phyloP scores from a whole-genome alignment of 176 grass and related monocot species.

The Rhynchospora tenuis region DNA sequence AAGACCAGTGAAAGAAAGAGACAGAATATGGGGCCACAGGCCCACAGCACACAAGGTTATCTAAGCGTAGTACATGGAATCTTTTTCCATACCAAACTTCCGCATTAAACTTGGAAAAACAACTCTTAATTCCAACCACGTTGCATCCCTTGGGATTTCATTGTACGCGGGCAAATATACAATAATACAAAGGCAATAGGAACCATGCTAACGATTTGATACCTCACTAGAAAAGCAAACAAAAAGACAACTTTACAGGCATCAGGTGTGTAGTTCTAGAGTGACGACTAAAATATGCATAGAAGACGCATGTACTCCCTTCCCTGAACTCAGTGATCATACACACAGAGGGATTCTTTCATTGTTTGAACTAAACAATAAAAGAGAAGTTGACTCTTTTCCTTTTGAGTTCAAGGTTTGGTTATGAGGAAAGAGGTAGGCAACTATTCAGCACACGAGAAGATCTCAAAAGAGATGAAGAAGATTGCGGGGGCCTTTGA shows the following conservation, averaged over 20 bases:
- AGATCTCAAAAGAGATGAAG: constrained; percentile 44
- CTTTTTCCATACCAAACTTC: constrained; percentile 2
- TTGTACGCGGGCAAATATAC: background rate
- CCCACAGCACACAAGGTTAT: background rate
- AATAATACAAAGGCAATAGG: constrained; percentile 1
- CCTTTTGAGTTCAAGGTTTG: background rate
- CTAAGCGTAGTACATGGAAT: constrained; percentile 12
- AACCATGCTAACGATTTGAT: constrained; percentile 4
- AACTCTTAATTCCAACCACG: background rate
- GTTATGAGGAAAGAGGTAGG: background rate
- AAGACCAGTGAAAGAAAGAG: background rate
- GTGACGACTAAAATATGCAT: constrained; percentile 17
- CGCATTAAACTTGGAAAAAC: constrained; percentile 16
- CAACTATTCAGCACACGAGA: constrained; percentile 46
- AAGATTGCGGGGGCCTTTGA: constrained; percentile 45
- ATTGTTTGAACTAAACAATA: constrained; percentile 6
- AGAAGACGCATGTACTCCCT: constrained; percentile 14
- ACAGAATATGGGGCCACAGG: constrained; percentile 13
- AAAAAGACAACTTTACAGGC: constrained; percentile 2
- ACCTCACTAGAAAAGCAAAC: constrained; percentile 15
- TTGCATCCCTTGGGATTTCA: background rate
- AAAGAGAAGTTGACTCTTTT: background rate
- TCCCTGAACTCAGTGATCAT: background rate
- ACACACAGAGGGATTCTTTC: background rate
- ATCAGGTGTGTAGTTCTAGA: constrained; percentile 12